These are phyloP conservation scores for Albizia julibrissin DNA, from an alignment of 306 rosid species.

Conservation along the genomic window DNA sequence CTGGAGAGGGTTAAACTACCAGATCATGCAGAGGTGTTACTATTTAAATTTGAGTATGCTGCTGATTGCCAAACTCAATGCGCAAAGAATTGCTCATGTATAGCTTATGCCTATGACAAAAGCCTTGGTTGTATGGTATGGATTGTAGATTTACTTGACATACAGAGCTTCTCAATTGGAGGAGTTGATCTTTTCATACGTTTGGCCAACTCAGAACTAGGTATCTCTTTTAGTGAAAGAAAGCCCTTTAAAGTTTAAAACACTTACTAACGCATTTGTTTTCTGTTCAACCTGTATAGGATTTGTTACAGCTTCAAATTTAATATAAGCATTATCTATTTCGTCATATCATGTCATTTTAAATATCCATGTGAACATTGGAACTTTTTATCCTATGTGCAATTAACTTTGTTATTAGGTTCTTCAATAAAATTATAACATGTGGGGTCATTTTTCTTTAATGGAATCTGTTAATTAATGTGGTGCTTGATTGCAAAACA, in stretches of 20 bases:
- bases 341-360: too few relatives aligned
- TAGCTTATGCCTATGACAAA: slow-evolving; percentile 30
- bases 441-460: not conserved
- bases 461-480: not conserved
- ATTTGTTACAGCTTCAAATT: not conserved
- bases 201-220: slow-evolving; percentile 16
- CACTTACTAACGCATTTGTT: not conserved
- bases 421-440: too few relatives aligned
- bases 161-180: not conserved
- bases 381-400: too few relatives aligned
- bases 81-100: slow-evolving; percentile 30
- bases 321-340: too few relatives aligned
- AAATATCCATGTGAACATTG: too few relatives aligned
- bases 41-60: not conserved
- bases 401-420: too few relatives aligned
- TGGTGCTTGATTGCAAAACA: not conserved
- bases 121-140: slow-evolving; percentile 29
- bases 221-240: not conserved
- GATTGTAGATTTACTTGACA: slow-evolving; percentile 31
- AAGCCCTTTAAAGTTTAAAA: too few relatives aligned
- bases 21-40: too few relatives aligned
- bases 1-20: too few relatives aligned
- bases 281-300: not conserved
- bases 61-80: slow-evolving; percentile 20
- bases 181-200: slow-evolving; percentile 34